Evolutionary conservation across 2,329 filamentous ascomycete species (phyloP), one percentile per base, ranked within the genome.

Genomic region (Lasiodiplodia hormozganensis): DNA sequence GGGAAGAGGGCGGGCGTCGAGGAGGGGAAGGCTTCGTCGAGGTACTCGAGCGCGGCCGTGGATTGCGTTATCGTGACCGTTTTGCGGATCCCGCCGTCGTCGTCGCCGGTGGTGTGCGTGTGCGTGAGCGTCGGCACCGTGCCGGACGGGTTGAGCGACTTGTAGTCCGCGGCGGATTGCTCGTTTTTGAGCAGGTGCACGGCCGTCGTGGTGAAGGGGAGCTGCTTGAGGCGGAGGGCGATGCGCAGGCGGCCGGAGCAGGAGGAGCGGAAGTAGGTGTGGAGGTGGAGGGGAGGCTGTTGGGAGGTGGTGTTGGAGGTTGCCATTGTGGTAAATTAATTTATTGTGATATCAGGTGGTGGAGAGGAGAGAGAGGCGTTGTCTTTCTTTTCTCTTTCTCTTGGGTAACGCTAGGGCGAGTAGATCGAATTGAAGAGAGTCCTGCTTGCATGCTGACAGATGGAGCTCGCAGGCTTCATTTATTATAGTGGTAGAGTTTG

Each of bases 261-360:
- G 18, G 87, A 89, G 58, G 88, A 90, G 70, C 86, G 83, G 77
- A 86, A 89, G 79, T 89, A 90, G 70, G 83, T 85, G 79, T 90
- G 84, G 11, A 90, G 83, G 1, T 77, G 81, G 73, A 70, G 16
- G 10, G 23, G 5, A 1, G 21, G 36, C 4, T 12, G 40, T 34
- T 34, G 31, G 40, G 16, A 36, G 60, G 40, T 52, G 21, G 56
- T 60, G 6, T 1, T n/a, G 6, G 7, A 16, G 56, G 36, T 60
- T 5, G 21, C 16, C 51, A 53, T 53, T 28, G 38, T 60, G 23
- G 5, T 14, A 1, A 16, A 16, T 25, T 34, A n/a, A 2, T 38
- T 23, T 38, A 14, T 21, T 56, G 6, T n/a, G 25, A 28, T 54
- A 8, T n/a, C 21, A 8, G 36, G n/a, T 12, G 34, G 14, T 40